Percentiles rank a stretch among this genome's conserved stretches.
Conservation (phyloP, 192 early-diverging fungal genomes). For the Podila horticola region DNA sequence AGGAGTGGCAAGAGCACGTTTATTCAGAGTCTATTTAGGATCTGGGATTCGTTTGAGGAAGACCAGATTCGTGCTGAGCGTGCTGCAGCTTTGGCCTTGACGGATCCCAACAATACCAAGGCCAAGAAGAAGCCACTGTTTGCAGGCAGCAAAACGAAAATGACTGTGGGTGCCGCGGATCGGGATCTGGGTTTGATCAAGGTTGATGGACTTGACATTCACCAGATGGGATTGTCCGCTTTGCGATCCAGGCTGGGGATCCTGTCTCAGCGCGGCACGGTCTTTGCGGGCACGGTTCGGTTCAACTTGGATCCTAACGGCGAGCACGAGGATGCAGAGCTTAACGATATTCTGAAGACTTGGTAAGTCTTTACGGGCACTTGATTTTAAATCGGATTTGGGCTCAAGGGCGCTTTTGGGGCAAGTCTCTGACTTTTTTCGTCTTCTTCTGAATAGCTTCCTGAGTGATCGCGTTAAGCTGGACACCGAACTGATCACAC, state of each 20-base stretch:
- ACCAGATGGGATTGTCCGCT: conserved; percentile 60
- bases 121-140: neutral
- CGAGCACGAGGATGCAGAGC: conserved; percentile 68
- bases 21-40: conserved; percentile 40
- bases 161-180: neutral
- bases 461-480: conserved; percentile 46
- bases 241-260: conserved; percentile 57
- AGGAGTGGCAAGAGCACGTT: conserved; percentile 48
- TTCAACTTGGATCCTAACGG: conserved; percentile 78
- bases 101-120: neutral
- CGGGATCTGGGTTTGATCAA: conserved; percentile 58
- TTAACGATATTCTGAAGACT: conserved; percentile 73
- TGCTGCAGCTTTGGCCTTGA: neutral
- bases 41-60: conserved; percentile 47
- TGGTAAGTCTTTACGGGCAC: conserved; percentile 11
- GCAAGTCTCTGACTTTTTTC: no score
- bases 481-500: conserved; percentile 40
- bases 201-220: conserved; percentile 75
- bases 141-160: neutral
- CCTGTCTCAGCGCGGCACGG: conserved; percentile 35
- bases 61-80: conserved; percentile 23
- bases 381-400: no score
- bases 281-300: conserved; percentile 55
- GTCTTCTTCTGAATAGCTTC: conserved; percentile 1
- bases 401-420: no score